Conservation (phyloP, 148 eudicot species). For the Rhododendron kiyosumense region DNA sequence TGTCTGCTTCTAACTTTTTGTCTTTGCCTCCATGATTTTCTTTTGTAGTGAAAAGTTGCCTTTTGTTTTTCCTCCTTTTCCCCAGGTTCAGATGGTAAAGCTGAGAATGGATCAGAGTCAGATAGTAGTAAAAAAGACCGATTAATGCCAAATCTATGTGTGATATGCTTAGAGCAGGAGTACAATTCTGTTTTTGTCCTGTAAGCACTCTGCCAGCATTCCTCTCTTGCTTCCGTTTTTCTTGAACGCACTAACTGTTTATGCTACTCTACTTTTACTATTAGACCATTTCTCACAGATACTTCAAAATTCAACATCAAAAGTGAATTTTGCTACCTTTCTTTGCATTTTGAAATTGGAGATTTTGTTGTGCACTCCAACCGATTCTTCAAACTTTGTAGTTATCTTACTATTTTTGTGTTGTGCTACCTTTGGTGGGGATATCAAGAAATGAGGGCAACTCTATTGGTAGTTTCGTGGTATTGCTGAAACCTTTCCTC, state of each 20-base stretch:
- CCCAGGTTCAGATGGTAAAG: slow-evolving; percentile 44
- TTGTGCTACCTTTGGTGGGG: not conserved
- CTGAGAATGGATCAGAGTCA: slow-evolving; percentile 46
- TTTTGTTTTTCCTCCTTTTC: slow-evolving; percentile 8
- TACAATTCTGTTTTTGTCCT: slow-evolving; percentile 96
- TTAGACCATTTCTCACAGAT: not conserved
- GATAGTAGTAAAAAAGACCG: slow-evolving; percentile 56
- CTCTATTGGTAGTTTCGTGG: not conserved
- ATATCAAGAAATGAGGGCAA: not conserved
- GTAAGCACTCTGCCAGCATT: slow-evolving; percentile 37
- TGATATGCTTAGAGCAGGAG: slow-evolving; percentile 91
- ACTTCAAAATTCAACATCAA: not conserved
- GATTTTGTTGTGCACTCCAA: not conserved
- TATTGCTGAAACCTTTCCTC: not conserved
- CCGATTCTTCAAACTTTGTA: not conserved
- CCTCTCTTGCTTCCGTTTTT: not conserved
- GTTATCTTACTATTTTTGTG: not conserved
- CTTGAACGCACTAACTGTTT: not conserved
- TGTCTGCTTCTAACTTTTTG: not conserved
- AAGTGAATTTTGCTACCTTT: not conserved
- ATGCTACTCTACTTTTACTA: not conserved
- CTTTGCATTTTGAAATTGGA: not conserved
- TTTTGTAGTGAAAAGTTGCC: not conserved
- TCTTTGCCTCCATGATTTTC: not conserved
- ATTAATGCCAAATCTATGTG: slow-evolving; percentile 83